Conservation (phyloP, 331 rosid genomes). For the Rosa hybrid region DNA sequence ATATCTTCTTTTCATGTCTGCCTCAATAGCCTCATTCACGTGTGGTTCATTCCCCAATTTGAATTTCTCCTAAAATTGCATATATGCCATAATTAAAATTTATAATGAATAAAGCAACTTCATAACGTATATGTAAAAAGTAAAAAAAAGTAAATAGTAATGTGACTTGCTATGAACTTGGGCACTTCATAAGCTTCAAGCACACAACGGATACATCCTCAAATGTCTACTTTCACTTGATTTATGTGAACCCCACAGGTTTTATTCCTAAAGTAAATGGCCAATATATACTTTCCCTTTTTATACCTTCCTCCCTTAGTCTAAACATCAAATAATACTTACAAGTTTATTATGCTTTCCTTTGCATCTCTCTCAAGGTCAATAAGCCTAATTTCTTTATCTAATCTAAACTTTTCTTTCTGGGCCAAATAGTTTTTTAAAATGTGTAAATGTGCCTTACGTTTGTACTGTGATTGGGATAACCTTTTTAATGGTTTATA, state of each 20-base stretch:
- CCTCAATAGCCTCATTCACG: not conserved
- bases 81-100: too few species aligned
- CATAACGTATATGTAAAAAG: too few species aligned
- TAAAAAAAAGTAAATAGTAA: conserved; percentile 66
- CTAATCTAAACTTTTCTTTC: not conserved
- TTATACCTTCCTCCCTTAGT: not conserved
- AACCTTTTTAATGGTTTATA: conserved; percentile 14
- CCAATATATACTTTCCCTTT: not conserved
- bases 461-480: not conserved
- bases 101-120: too few species aligned
- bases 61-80: not conserved
- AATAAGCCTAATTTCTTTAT: not conserved
- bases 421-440: not conserved
- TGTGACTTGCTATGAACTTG: conserved; percentile 90
- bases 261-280: conserved; percentile 18
- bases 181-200: conserved; percentile 98
- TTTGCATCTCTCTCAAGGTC: not conserved
- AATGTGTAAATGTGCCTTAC: not conserved
- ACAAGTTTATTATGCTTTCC: not conserved
- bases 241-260: conserved; percentile 97
- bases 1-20: not conserved
- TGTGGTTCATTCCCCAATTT: not conserved
- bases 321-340: not conserved
- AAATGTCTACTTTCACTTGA: conserved; percentile 96
- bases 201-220: conserved; percentile 91